Evolutionary conservation across 1,284 basidiomycete species (phyloP).

Genomic region (Sanghuangporus sanghuang): DNA sequence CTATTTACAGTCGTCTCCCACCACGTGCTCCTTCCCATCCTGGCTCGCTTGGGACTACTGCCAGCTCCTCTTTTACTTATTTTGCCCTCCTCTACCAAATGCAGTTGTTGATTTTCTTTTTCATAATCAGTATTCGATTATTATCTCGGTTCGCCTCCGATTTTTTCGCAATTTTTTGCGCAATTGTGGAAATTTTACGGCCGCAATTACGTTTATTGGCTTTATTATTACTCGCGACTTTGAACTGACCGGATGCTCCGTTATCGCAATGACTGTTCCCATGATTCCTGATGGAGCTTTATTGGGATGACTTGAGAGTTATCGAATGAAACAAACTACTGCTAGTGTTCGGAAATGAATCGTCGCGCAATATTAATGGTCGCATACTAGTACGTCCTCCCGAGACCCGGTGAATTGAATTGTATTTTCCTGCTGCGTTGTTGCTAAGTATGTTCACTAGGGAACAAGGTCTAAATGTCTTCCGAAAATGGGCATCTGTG

Average conservation of each 20-base stretch:
- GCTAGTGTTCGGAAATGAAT: not conserved
- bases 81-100: not conserved
- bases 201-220: not conserved
- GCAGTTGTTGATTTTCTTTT: not conserved
- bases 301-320: not conserved
- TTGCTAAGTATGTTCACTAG: not conserved
- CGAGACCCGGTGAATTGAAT: not conserved
- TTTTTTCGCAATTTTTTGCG: not conserved
- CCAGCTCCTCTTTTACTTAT: not conserved
- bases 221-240: not conserved
- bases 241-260: not conserved
- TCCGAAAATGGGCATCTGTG: not conserved
- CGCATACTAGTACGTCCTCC: not conserved
- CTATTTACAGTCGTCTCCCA: not conserved
- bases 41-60: conserved; percentile 3
- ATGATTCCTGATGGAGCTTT: not conserved
- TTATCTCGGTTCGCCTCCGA: not conserved
- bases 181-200: not conserved
- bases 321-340: not conserved
- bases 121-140: not conserved
- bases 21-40: conserved; percentile 11
- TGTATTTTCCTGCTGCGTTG: not conserved
- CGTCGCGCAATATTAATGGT: not conserved
- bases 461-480: not conserved
- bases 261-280: not conserved